Conservation (phyloP, 176 grass and related monocot species). For the Paspalum notatum region DNA sequence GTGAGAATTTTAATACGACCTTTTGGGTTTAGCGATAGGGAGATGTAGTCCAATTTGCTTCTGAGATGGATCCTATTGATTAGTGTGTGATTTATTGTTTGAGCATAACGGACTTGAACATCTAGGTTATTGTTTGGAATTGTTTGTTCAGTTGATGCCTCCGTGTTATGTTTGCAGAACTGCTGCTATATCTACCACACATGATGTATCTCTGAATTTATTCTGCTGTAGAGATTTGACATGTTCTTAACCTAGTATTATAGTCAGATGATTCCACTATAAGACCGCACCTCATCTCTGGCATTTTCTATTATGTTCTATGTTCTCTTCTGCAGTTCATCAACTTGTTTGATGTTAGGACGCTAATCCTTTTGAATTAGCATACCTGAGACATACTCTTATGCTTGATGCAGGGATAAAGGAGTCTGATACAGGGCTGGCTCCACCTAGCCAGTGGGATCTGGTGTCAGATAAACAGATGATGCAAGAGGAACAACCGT, state of each 20-base stretch:
- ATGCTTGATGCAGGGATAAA: conserved; percentile 73
- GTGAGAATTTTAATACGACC: neutral
- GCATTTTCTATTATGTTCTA: neutral
- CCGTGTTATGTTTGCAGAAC: no score
- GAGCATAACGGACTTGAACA: neutral
- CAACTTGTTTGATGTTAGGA: conserved; percentile 24
- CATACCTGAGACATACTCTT: neutral
- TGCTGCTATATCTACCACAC: neutral
- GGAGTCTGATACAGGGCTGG: conserved; percentile 94
- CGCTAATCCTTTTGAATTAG: neutral
- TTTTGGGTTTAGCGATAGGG: neutral
- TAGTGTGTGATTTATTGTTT: neutral
- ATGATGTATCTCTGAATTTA: neutral
- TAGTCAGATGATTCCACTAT: neutral
- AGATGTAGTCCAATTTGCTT: conserved; percentile 11
- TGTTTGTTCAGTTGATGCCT: conserved; percentile 1
- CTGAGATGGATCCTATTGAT: neutral
- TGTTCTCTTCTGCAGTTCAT: neutral
- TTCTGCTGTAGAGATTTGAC: neutral
- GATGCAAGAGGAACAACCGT: conserved; percentile 93
- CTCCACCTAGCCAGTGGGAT: conserved; percentile 95
- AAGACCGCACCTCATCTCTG: neutral
- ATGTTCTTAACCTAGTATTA: neutral
- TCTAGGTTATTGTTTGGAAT: neutral
- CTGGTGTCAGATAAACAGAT: conserved; percentile 97